Evolutionary conservation across 2,329 filamentous ascomycete genomes (phyloP).

Genomic region (Pseudogymnoascus sp.): DNA sequence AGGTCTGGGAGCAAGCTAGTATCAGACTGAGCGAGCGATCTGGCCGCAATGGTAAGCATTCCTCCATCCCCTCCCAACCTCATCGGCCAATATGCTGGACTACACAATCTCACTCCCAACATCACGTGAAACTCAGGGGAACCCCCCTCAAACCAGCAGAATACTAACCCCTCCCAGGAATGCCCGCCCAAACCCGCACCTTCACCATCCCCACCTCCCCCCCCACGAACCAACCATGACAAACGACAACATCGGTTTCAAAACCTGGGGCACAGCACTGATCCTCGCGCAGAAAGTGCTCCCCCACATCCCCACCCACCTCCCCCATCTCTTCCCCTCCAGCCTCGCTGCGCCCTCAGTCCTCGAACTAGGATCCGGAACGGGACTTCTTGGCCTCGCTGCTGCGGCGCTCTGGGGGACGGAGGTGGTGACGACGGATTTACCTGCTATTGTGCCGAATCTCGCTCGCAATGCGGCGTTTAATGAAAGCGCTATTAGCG

Average conservation of each 20-base stretch:
- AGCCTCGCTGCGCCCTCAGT: slow-evolving; percentile 27
- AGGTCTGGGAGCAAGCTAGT: slow-evolving; percentile 76
- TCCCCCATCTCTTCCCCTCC: slow-evolving; percentile 27
- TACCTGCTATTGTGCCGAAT: slow-evolving; percentile 78
- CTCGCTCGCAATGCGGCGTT: slow-evolving; percentile 63
- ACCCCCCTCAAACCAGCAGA: not conserved
- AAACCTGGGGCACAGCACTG: slow-evolving; percentile 93
- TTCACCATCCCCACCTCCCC: slow-evolving; percentile 48
- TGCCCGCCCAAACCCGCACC: slow-evolving; percentile 54
- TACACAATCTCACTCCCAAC: not conserved
- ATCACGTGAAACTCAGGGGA: not conserved
- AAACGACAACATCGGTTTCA: slow-evolving; percentile 80
- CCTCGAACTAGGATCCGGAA: slow-evolving; percentile 83
- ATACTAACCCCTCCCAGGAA: slow-evolving; percentile 36
- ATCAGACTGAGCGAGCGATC: slow-evolving; percentile 77
- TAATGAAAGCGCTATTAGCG: slow-evolving; percentile 53
- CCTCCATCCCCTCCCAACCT: not conserved
- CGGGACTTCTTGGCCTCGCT: slow-evolving; percentile 81
- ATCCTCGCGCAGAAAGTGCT: slow-evolving; percentile 62
- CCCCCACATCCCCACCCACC: slow-evolving; percentile 26
- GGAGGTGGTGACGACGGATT: slow-evolving; percentile 69
- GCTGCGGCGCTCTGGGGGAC: slow-evolving; percentile 65
- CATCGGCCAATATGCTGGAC: slow-evolving; percentile 14
- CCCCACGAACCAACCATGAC: slow-evolving; percentile 77
- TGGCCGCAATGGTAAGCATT: slow-evolving; percentile 56